phyloP scores from a whole-genome alignment of 2,329 filamentous ascomycete species.

The Fusarium siculi region DNA sequence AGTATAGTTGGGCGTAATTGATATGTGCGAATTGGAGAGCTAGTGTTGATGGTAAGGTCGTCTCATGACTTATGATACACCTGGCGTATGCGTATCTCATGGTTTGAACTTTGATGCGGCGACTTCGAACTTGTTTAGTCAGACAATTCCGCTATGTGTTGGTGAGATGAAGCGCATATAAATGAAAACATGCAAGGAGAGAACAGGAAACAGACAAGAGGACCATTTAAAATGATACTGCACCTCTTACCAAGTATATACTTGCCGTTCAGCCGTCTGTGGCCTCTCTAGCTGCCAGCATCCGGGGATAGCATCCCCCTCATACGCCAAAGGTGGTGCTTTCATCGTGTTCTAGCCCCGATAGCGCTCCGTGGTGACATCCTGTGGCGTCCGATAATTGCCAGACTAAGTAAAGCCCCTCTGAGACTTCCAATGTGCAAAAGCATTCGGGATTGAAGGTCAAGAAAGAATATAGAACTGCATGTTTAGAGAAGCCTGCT shows the following conservation, averaged over 20 bases:
- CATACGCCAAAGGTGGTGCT: neutral
- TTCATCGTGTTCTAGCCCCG: neutral
- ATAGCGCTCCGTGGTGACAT: neutral
- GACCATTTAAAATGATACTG: neutral
- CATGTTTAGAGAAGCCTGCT: rapidly evolving
- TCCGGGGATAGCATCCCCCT: neutral
- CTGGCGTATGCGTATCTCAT: neutral
- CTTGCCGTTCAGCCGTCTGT: neutral
- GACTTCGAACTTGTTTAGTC: neutral
- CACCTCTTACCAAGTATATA: neutral
- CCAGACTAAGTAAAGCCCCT: neutral
- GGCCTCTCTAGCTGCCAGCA: neutral
- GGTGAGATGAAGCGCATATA: no score
- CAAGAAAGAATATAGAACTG: neutral
- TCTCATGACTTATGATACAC: neutral
- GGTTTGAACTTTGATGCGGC: rapidly evolving
- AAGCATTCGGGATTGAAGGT: neutral
- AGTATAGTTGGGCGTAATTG: neutral
- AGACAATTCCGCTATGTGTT: rapidly evolving
- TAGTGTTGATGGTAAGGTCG: neutral
- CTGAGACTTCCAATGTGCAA: no score
- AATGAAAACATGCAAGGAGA: neutral
- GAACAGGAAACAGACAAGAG: rapidly evolving
- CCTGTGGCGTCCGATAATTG: neutral
- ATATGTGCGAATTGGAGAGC: neutral